Evolutionary conservation across 805 yeast genomes (phyloP).

Genomic region (Wickerhamomyces alni): DNA sequence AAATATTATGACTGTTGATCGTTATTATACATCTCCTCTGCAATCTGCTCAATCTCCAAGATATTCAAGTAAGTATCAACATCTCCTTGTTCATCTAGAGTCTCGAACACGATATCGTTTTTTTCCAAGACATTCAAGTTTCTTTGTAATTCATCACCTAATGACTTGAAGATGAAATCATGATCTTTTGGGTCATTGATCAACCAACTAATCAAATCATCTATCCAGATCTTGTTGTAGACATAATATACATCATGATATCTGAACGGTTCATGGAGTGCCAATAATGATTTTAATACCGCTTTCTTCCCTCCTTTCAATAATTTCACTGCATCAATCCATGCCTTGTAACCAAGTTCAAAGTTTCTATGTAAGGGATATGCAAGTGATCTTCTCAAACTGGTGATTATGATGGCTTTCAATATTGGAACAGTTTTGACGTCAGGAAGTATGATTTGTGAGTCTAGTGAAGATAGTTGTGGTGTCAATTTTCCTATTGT

Average conservation of each 20-base stretch:
- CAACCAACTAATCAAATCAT: constrained; percentile 75
- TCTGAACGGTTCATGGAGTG: constrained; percentile 66
- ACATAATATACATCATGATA: constrained; percentile 82
- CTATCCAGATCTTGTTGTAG: constrained; percentile 69
- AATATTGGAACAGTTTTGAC: constrained; percentile 31
- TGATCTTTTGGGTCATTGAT: constrained; percentile 49
- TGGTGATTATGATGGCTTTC: constrained; percentile 49
- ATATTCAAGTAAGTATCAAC: constrained; percentile 39
- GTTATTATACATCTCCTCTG: constrained; percentile 39
- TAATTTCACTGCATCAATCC: constrained; percentile 68
- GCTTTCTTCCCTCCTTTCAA: constrained; percentile 65
- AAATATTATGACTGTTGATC: neutral
- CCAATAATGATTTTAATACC: constrained; percentile 54
- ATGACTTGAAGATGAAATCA: constrained; percentile 50
- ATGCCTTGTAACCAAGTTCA: constrained; percentile 49
- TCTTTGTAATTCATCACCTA: constrained; percentile 59
- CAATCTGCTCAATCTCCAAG: constrained; percentile 51
- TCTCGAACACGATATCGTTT: constrained; percentile 51
- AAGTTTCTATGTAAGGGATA: constrained; percentile 78
- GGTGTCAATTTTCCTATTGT: constrained; percentile 83
- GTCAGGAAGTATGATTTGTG: constrained; percentile 36
- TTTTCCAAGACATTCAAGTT: constrained; percentile 34
- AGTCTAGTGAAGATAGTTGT: constrained; percentile 67
- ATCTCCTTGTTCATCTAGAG: constrained; percentile 34
- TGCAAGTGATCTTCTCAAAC: constrained; percentile 66